phyloP scores from a whole-genome alignment of 768 basidiomycete genomes.

The Suillus luteus region DNA sequence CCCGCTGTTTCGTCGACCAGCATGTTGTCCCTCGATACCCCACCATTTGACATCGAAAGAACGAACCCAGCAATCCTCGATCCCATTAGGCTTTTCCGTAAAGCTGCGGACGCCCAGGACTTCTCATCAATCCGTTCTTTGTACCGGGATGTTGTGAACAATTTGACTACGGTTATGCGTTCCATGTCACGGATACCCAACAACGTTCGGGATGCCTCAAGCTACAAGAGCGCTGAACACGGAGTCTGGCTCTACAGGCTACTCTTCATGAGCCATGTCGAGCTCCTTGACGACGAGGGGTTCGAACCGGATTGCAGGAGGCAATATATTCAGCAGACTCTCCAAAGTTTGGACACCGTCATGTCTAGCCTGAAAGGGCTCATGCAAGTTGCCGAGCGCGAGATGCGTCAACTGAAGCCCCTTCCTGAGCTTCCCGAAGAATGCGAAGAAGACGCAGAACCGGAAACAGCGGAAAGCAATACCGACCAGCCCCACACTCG shows the following conservation, averaged over 20 bases:
- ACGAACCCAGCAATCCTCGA: constrained; percentile 40
- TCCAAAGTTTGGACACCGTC: constrained; percentile 33
- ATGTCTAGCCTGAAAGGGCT: constrained; percentile 36
- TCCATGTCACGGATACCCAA: constrained; percentile 28
- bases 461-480: constrained; percentile 4
- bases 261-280: constrained; percentile 26
- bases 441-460: not conserved
- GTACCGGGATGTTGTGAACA: constrained; percentile 23
- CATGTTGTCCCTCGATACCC: constrained; percentile 5
- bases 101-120: constrained; percentile 27
- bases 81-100: constrained; percentile 31
- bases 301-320: constrained; percentile 9
- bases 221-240: constrained; percentile 24
- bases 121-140: constrained; percentile 32
- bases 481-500: not conserved
- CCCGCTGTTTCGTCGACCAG: constrained; percentile 27
- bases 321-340: constrained; percentile 19
- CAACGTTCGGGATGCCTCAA: constrained; percentile 22
- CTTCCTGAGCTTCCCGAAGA: constrained; percentile 26
- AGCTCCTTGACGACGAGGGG: constrained; percentile 12
- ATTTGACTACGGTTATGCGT: constrained; percentile 30
- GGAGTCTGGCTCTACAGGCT: constrained; percentile 25
- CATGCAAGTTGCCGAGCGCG: constrained; percentile 31
- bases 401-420: constrained; percentile 31
- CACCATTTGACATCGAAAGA: constrained; percentile 33